Percentiles rank a stretch among this genome's conserved stretches.
These are phyloP conservation scores for Ophiostoma pallidulum DNA, from an alignment of 2,329 filamentous ascomycete species.

Conservation along the genomic window DNA sequence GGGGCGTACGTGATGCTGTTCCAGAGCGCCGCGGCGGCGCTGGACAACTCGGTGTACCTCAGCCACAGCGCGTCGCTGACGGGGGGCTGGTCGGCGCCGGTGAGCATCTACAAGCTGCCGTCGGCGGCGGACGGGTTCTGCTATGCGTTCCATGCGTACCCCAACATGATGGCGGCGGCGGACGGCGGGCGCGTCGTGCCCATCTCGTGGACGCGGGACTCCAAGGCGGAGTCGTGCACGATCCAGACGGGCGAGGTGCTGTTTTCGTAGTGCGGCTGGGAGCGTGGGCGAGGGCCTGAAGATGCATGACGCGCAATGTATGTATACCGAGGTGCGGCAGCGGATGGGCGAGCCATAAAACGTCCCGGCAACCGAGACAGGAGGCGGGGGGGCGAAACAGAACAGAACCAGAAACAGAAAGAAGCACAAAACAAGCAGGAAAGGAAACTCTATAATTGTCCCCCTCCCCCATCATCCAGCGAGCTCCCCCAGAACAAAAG, in stretches of 20 bases:
- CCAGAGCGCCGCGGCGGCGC: constrained; percentile 14
- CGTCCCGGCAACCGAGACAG: no score
- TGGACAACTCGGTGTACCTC: constrained; percentile 14
- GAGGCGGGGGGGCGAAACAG: no score
- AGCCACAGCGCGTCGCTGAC: constrained; percentile 12
- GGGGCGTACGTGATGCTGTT: constrained; percentile 15
- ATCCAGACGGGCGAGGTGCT: constrained; percentile 14
- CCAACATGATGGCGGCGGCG: constrained; percentile 14
- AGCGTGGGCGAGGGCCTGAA: no score
- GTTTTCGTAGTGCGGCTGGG: no score
- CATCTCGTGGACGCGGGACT: constrained; percentile 15
- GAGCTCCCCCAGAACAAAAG: no score
- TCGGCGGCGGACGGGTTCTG: constrained; percentile 13
- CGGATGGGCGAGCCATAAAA: no score
- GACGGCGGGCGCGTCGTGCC: constrained; percentile 11
- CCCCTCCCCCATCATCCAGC: no score
- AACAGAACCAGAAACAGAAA: no score
- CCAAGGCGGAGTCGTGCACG: constrained; percentile 13
- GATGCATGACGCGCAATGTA: no score
- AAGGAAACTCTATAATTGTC: no score
- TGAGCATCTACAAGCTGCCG: constrained; percentile 12
- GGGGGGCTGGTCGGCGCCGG: constrained; percentile 13
- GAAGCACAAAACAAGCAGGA: no score
- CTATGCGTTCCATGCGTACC: constrained; percentile 16
- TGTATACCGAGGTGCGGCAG: no score